A percentile compares a stretch with the other conserved stretches of the same genome.
Evolutionary conservation across 2,329 filamentous ascomycete species (phyloP).

Genomic region (Colletotrichum eremochloae): DNA sequence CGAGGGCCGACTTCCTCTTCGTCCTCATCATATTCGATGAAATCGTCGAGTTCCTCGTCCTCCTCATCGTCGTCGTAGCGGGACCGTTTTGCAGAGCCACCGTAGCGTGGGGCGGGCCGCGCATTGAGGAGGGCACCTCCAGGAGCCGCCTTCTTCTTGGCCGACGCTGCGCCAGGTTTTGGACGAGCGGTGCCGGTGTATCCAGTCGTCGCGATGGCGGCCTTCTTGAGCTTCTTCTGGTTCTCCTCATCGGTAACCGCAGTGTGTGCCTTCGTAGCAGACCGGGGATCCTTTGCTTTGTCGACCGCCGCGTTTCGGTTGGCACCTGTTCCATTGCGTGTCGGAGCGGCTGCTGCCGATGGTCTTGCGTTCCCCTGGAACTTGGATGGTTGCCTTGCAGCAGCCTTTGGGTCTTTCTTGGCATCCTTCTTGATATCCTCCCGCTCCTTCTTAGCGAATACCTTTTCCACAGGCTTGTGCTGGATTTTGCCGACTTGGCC

Average conservation of each 20-base stretch:
- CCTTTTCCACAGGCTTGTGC: conserved; percentile 78
- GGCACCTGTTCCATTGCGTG: conserved; percentile 38
- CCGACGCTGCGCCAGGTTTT: conserved; percentile 57
- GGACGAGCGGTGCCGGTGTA: conserved; percentile 75
- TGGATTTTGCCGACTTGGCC: conserved; percentile 79
- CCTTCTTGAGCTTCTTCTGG: conserved; percentile 73
- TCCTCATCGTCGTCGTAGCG: conserved; percentile 72
- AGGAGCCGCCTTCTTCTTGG: conserved; percentile 52
- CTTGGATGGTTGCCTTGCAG: conserved; percentile 25
- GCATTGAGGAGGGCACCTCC: conserved; percentile 58
- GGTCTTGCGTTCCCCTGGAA: conserved; percentile 32
- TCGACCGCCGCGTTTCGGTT: conserved; percentile 42
- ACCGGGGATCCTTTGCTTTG: conserved; percentile 46
- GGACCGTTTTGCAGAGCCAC: conserved; percentile 50
- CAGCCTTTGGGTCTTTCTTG: conserved; percentile 44
- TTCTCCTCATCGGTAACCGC: conserved; percentile 50
- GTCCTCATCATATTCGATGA: conserved; percentile 73
- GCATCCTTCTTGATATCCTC: conserved; percentile 60
- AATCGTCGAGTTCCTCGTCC: conserved; percentile 73
- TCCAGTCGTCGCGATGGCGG: conserved; percentile 72
- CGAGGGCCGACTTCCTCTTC: conserved; percentile 57
- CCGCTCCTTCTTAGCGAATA: conserved; percentile 68
- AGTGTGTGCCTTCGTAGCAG: conserved; percentile 29
- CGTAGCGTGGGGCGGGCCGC: conserved; percentile 42
- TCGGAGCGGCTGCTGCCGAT: conserved; percentile 12